These are phyloP conservation scores for Przewalskia tangutica DNA, from an alignment of 257 asterid genomes.

Conservation along the genomic window DNA sequence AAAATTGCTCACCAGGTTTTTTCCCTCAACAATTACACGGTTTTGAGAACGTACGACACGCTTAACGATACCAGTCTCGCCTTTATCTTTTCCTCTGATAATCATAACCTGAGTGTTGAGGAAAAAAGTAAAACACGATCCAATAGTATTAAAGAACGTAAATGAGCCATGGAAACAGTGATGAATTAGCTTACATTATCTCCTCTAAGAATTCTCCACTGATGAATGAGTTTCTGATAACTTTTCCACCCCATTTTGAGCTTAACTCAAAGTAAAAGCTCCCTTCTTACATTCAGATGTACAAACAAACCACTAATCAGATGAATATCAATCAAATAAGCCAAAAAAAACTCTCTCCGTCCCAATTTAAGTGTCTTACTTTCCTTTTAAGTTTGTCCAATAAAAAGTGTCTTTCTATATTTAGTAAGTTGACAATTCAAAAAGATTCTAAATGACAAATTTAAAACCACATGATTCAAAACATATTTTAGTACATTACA, in stretches of 20 bases:
- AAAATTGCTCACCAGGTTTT: slow-evolving; percentile 57
- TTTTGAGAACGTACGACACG: slow-evolving; percentile 82
- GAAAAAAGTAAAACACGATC: not conserved
- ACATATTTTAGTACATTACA: too few species aligned
- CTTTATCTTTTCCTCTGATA: slow-evolving; percentile 89
- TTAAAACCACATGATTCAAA: too few species aligned
- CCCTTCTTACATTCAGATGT: not conserved
- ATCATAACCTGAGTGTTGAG: slow-evolving; percentile 60
- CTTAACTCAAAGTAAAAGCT: not conserved
- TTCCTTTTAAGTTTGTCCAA: too few species aligned
- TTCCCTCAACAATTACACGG: slow-evolving; percentile 90
- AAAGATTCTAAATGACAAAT: too few species aligned
- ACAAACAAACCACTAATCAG: not conserved
- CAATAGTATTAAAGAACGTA: not conserved
- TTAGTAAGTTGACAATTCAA: too few species aligned
- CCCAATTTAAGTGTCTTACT: too few species aligned
- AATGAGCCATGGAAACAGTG: not conserved
- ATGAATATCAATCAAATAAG: not conserved
- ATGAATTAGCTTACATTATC: slow-evolving; percentile 56
- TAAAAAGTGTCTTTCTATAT: too few species aligned
- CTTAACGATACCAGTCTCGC: slow-evolving; percentile 75
- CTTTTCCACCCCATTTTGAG: slow-evolving; percentile 85
- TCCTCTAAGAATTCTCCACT: slow-evolving; percentile 89
- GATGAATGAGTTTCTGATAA: slow-evolving; percentile 79
- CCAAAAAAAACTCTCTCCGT: not conserved